These are phyloP conservation scores for Bombardia bombarda DNA, from an alignment of 495 filamentous ascomycete genomes.

Conservation along the genomic window DNA sequence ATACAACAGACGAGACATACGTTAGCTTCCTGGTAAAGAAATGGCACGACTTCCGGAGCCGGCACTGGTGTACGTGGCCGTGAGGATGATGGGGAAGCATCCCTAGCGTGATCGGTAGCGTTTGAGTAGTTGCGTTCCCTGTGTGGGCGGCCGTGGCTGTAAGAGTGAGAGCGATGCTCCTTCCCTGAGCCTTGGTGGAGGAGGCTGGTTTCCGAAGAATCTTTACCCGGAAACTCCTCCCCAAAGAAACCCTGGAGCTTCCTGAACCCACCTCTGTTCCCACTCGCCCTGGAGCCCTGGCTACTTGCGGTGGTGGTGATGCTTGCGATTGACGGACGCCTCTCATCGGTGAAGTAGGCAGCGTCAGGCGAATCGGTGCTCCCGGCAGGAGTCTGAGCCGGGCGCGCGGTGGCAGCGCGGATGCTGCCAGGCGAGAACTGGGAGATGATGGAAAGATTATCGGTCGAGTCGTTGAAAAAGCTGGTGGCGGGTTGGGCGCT, in stretches of 20 bases:
- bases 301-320: constrained; percentile 81
- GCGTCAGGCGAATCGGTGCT: constrained; percentile 62
- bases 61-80: constrained; percentile 77
- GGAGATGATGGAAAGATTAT: constrained; percentile 47
- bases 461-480: constrained; percentile 61
- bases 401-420: constrained; percentile 55
- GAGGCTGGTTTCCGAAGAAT: constrained; percentile 68
- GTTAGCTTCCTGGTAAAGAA: constrained; percentile 85
- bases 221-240: constrained; percentile 64
- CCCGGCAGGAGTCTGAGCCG: constrained; percentile 30
- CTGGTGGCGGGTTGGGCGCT: constrained; percentile 31
- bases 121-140: constrained; percentile 73
- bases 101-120: constrained; percentile 50
- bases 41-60: constrained; percentile 90
- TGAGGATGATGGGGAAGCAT: constrained; percentile 59
- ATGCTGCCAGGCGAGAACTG: constrained; percentile 62
- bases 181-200: constrained; percentile 42
- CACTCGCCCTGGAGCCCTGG: constrained; percentile 75
- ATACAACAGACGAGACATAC: constrained; percentile 47
- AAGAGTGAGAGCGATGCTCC: constrained; percentile 47
- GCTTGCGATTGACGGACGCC: constrained; percentile 85
- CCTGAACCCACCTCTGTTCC: constrained; percentile 55
- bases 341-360: constrained; percentile 59
- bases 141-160: constrained; percentile 47
- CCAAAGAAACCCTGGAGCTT: constrained; percentile 82